phyloP scores from a whole-genome alignment of 208 protist species.

The Trypanosoma mega region DNA sequence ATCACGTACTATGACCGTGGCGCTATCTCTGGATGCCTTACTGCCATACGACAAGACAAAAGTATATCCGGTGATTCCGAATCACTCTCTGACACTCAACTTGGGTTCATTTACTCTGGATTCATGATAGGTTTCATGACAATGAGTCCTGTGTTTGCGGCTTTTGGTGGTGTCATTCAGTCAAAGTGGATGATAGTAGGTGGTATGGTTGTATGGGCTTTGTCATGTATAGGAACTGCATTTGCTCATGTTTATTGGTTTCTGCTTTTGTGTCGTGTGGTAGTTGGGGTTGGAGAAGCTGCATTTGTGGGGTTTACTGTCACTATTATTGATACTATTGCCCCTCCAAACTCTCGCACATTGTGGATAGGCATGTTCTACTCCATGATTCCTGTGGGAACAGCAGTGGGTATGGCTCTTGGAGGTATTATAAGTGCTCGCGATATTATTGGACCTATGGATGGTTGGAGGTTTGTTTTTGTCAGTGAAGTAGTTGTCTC shows the following conservation, averaged over 20 bases:
- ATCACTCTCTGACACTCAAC: constrained; percentile 43
- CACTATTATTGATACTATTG: constrained; percentile 83
- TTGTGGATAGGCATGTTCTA: constrained; percentile 86
- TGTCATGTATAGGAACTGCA: constrained; percentile 44
- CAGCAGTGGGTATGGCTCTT: constrained; percentile 66
- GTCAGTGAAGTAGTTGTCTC: constrained; percentile 45
- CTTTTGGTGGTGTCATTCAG: constrained; percentile 32
- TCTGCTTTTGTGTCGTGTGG: constrained; percentile 48
- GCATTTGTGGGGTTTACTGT: constrained; percentile 79
- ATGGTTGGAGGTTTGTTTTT: constrained; percentile 59
- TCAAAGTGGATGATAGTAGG: constrained; percentile 46
- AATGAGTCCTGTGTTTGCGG: constrained; percentile 63
- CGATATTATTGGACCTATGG: constrained; percentile 11
- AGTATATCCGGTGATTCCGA: constrained; percentile 13
- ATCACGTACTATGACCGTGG: constrained; percentile 86
- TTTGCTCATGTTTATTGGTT: constrained; percentile 45
- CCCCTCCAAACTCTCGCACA: constrained; percentile 52
- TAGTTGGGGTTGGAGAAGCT: constrained; percentile 82
- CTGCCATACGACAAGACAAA: constrained; percentile 37
- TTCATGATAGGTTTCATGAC: constrained; percentile 86
- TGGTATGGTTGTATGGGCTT: constrained; percentile 64
- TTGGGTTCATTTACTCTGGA: constrained; percentile 59
- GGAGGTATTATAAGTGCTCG: constrained; percentile 53
- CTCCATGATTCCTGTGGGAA: constrained; percentile 83
- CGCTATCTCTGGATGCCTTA: constrained; percentile 47